Base-by-base conservation (phyloP, 2,329 filamentous ascomycete genomes). In the Corniculantispora saksenae region DNA sequence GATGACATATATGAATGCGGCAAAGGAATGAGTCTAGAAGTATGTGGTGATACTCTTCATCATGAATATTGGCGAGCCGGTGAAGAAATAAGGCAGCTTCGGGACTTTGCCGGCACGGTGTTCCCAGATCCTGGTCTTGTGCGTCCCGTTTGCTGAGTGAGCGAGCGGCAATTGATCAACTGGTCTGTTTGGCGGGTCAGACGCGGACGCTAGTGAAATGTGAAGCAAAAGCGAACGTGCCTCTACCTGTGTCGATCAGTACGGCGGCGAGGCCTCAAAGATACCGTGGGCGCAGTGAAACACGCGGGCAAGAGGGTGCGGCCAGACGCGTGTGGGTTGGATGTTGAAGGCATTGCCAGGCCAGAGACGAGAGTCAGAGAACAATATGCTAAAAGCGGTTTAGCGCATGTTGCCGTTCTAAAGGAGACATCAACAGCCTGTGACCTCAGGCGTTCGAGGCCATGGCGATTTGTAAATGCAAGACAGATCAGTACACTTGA, bases 311-410 rank as follows among this genome's bases (percentile, higher is more conserved):
- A 38, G 15, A 25, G 48, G 27, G 53, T 40, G 48, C 23, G 51
- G 53, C 61, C 53, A 58, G 45, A 64, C 60, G 54, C 54, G 61
- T 58, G 54, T 57, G 32, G 25, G n/a, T 56, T 63, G 21, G 40
- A 53, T 61, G 47, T 27, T 51, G 60, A 64, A 58, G 61, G 43
- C 54, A 58, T 64, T 54, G 54, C 12, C 29, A 45, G 23, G 45
- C 15, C 23, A n/a, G 29, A 23, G 10, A 17, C 35, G 21, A 19
- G 6, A 7, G 48, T 21, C 59, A 54, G 15, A 27, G 17, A 19
- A 25, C 8, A 21, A 48, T 4, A 23, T 25, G n/a, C 50, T 38
- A 50, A 54, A 55, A 62, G 25, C 8, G 60, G 60, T 51, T 62
- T 62, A 62, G 60, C 50, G 60, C 40, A 19, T 21, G 5, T 29